phyloP scores from a whole-genome alignment of 192 early-diverging fungal species.

The Backusella luteola region DNA sequence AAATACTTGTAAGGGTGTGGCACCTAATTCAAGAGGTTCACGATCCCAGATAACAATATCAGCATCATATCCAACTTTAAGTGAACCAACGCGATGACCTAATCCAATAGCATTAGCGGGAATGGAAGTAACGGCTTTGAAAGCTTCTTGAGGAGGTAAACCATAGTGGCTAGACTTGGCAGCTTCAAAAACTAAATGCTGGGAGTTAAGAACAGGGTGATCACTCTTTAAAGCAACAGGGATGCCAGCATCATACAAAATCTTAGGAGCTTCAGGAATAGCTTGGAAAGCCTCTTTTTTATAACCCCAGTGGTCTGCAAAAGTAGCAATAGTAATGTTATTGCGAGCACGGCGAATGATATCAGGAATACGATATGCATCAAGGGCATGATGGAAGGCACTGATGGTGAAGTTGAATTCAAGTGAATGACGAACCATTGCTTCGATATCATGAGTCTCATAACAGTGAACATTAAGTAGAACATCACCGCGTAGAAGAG shows the following conservation, averaged over 20 bases:
- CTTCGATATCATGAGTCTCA: conserved; percentile 69
- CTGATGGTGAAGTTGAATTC: conserved; percentile 75
- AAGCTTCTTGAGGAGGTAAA: conserved; percentile 51
- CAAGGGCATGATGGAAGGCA: conserved; percentile 77
- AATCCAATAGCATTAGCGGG: conserved; percentile 72
- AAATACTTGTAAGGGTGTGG: conserved; percentile 73
- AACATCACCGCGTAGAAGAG: conserved; percentile 69
- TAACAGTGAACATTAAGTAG: conserved; percentile 73
- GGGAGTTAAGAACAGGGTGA: conserved; percentile 74
- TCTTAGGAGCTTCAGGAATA: conserved; percentile 55
- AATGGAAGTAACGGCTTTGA: conserved; percentile 66
- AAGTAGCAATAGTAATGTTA: conserved; percentile 73
- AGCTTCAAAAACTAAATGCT: conserved; percentile 74
- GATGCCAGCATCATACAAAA: conserved; percentile 67
- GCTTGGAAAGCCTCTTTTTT: conserved; percentile 78
- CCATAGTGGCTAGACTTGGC: conserved; percentile 75
- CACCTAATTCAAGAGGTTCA: conserved; percentile 65
- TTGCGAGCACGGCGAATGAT: conserved; percentile 56
- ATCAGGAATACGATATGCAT: conserved; percentile 71
- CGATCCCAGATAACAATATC: conserved; percentile 81
- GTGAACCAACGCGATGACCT: conserved; percentile 63
- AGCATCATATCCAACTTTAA: conserved; percentile 72
- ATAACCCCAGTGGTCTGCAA: conserved; percentile 66
- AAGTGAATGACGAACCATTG: conserved; percentile 66
- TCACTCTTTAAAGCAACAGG: conserved; percentile 76